Base-by-base conservation (phyloP, 306 rosid species). In the Hylodesmum podocarpum region DNA sequence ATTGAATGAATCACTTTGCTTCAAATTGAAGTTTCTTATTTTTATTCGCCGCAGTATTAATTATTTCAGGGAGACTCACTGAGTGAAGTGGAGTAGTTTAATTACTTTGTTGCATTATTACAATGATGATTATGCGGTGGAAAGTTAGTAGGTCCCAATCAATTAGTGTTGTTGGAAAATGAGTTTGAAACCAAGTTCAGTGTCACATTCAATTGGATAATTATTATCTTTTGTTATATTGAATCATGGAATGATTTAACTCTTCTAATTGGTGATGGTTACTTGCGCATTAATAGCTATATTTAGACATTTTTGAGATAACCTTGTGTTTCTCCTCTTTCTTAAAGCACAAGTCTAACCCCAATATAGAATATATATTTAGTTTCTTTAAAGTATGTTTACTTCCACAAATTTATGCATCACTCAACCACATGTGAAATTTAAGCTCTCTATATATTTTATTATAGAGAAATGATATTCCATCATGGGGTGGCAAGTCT, bases 11-110 rank as follows among this genome's bases (percentile, higher is more conserved):
- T 62, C 61, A 66, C 80, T 80, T 84, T 76, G 41, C 87, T 80
- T 84, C 43, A 16, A 29, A 58, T n/a, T 18, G 73, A 80, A 80
- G 85, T 39, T 80, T 72, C 77, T 70, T 46, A 40, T 80, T 66
- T 69, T 64, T 33, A 75, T 75, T 58, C 22, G 75, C 1, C 1
- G 10, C 22, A n/a, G 57, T 24, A 31, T 74, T 61, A n/a, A n/a
- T n/a, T 22, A 47, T 63, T 63, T 18, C 29, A 14, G 59, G 37
- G 13, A 49, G 70, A 66, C 41, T 33, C 68, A 18, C 16, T 8
- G 69, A 19, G 75, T 44, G 43, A 44, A 65, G 72, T 61, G 40
- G 27, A 36, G 19, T 25, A 27, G n/a, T 65, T 36, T 31, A 51
- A 41, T 44, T 36, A 57, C 25, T 40, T 78, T 18, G 25, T 14